Conservation (phyloP, 352 stramenopile species). For the Globisporangium heterothallicum region DNA sequence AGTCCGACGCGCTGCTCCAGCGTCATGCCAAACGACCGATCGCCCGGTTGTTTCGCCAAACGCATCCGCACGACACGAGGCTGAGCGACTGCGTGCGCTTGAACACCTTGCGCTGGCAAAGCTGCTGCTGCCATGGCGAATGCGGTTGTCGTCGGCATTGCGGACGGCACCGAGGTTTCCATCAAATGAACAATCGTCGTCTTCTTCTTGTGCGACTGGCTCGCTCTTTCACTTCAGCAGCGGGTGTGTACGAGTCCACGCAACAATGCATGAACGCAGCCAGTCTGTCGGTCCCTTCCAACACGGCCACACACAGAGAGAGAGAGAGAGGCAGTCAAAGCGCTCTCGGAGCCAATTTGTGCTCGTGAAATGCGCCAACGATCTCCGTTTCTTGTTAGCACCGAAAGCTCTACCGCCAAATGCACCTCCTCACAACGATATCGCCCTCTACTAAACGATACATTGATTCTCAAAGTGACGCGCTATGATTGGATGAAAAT, state of each 20-base stretch:
- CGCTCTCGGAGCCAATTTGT: not conserved
- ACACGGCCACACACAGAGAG: not conserved
- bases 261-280: not conserved
- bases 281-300: not conserved
- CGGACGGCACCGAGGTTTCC: slow-evolving; percentile 2
- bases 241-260: not conserved
- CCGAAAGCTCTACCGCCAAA: no score
- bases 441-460: no score
- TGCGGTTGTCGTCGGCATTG: not conserved
- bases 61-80: slow-evolving; percentile 20
- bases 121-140: not conserved
- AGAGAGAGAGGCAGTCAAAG: no score
- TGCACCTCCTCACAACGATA: no score
- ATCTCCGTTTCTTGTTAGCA: no score
- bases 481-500: no score
- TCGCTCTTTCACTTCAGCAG: not conserved
- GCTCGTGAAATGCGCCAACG: not conserved
- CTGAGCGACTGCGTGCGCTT: not conserved
- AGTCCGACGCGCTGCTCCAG: slow-evolving; percentile 29
- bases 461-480: no score
- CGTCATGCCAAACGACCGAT: slow-evolving; percentile 70
- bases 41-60: slow-evolving; percentile 36
- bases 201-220: not conserved
- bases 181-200: not conserved
- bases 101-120: not conserved